phyloP scores from a whole-genome alignment of 768 basidiomycete genomes.

The Boletus barrowsii region DNA sequence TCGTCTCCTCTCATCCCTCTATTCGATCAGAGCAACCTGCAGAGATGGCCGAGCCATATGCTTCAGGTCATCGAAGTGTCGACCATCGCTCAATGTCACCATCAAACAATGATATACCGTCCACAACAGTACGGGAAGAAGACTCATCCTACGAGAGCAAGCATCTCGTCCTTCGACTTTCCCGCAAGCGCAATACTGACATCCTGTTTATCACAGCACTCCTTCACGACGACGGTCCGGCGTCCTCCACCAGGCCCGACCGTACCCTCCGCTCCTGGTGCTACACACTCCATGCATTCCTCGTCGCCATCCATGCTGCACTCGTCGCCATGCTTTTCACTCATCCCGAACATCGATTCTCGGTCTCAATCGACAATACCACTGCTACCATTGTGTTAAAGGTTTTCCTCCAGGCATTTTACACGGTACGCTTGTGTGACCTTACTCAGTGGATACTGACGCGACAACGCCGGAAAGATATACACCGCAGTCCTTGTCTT shows the following conservation, averaged over 20 bases:
- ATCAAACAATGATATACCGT: background rate
- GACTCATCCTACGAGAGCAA: background rate
- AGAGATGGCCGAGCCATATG: background rate
- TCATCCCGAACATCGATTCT: background rate
- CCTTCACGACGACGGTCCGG: background rate
- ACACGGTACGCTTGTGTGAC: background rate
- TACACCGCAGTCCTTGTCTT: slow-evolving; percentile 16
- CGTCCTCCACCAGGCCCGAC: background rate
- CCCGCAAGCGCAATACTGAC: background rate
- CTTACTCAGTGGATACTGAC: background rate
- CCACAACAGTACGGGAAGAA: slow-evolving; percentile 10
- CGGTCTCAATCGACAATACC: background rate
- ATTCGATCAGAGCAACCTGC: background rate
- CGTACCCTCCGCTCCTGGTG: background rate
- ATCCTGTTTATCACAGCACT: background rate
- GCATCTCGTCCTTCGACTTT: background rate
- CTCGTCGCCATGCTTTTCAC: background rate
- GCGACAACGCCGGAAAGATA: slow-evolving; percentile 2
- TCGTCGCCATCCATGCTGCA: background rate
- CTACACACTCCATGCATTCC: background rate
- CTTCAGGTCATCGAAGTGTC: background rate
- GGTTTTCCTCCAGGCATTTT: background rate
- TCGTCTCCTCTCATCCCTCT: background rate
- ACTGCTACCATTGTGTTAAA: background rate
- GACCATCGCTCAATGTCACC: background rate